Conservation (phyloP, 768 basidiomycete genomes). For the Tubosaeta brunneosetosa region DNA sequence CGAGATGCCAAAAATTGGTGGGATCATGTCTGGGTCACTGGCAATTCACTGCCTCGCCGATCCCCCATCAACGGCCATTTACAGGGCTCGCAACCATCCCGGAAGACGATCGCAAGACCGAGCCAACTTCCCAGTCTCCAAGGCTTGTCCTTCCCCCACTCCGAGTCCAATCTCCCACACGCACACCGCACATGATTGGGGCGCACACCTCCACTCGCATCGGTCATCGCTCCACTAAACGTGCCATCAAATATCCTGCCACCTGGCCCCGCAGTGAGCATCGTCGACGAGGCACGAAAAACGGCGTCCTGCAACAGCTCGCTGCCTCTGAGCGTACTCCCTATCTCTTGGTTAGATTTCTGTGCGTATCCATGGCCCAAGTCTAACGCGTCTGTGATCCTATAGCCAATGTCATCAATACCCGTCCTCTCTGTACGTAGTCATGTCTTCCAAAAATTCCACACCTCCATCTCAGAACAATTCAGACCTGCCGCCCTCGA, state of each 20-base stretch:
- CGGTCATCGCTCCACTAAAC: slow-evolving; percentile 35
- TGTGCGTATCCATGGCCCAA: slow-evolving; percentile 32
- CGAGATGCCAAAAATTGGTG: slow-evolving; percentile 25
- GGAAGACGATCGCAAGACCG: slow-evolving; percentile 12
- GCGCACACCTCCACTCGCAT: slow-evolving; percentile 31
- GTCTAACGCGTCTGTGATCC: slow-evolving; percentile 17
- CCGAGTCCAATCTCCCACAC: slow-evolving; percentile 18
- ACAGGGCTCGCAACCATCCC: slow-evolving; percentile 16
- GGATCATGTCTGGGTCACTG: slow-evolving; percentile 25
- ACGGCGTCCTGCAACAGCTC: slow-evolving; percentile 24
- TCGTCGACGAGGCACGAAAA: neutral
- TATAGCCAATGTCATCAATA: slow-evolving; percentile 8
- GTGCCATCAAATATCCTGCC: slow-evolving; percentile 20
- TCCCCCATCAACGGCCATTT: slow-evolving; percentile 17
- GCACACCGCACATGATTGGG: slow-evolving; percentile 22
- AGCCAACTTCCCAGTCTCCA: slow-evolving; percentile 37
- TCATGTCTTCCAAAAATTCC: slow-evolving; percentile 7
- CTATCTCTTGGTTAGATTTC: slow-evolving; percentile 24
- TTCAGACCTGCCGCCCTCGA: slow-evolving; percentile 38
- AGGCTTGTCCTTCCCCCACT: slow-evolving; percentile 39
- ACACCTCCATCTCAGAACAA: slow-evolving; percentile 20
- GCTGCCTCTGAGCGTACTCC: slow-evolving; percentile 20
- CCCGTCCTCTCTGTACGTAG: slow-evolving; percentile 21
- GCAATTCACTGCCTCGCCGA: slow-evolving; percentile 27
- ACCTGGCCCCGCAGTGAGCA: slow-evolving; percentile 23